Evolutionary conservation across 2,329 filamentous ascomycete species (phyloP), one percentile per base, ranked within the genome.

Genomic region (Laburnicola sp.): DNA sequence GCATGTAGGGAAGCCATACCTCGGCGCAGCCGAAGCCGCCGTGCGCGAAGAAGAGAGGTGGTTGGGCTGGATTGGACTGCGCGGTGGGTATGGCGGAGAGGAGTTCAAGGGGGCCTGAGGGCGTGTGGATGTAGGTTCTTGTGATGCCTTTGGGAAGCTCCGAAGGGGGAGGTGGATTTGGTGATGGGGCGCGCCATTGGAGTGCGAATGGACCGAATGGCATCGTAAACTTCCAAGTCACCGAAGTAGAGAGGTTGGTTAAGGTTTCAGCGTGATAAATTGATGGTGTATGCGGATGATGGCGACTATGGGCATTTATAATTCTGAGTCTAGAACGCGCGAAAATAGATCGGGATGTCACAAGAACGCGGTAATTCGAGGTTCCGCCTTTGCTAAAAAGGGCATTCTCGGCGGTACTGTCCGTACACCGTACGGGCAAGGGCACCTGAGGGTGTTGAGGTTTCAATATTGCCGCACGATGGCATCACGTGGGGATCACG

Each of bases 21-120:
- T 75, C 76, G 6, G 81, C 82, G 47, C 73, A 73, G 35, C 80
- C 81, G 72, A 82, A 81, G 42, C 80, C 80, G 34, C 80, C 81
- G 55, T 83, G 80, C 30, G 76, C 70, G 65, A 83, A 82, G 68
- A 82, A 75, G 9, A 82, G 63, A 2, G 78, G 75, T 7, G 73
- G 63, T 10, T 64, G 60, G 25, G 23, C 41, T 38, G 10, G 7
- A 8, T 38, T 27, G 25, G 21, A 6, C 27, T 46, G 22, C 26
- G 32, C 41, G 6, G 57, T 46, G 1, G 76, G 73, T 10, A 64
- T 57, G n/a, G 75, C 75, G 50, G 70, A 73, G 26, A 83, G 74
- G 2, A 83, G 60, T 59, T 83, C 80, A n/a, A 83, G 68, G 2
- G 70, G 65, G 2, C 80, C 80, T 2, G 66, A 68, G 2, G 74